Evolutionary conservation across 306 rosid genomes (phyloP).

Genomic region (cucumber (Cucumis sativus)): DNA sequence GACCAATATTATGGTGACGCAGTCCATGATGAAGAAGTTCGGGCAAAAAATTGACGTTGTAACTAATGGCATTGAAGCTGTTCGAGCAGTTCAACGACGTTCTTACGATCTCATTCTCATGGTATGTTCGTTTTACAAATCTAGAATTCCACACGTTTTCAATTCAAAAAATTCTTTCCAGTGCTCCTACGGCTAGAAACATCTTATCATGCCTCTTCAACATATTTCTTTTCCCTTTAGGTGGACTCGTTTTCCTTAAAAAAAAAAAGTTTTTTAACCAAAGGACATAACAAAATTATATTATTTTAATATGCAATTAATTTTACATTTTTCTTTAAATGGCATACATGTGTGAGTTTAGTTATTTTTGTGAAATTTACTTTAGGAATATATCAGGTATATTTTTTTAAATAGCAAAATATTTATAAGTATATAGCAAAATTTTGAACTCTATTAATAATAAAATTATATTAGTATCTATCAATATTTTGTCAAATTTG

Average conservation of each 20-base stretch:
- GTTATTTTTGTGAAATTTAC: not conserved
- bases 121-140: conserved; percentile 29
- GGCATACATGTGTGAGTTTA: not conserved
- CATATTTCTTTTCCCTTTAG: not conserved
- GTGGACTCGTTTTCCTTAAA: no score
- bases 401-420: no score
- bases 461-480: no score
- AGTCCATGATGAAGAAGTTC: conserved; percentile 80
- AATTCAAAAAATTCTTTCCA: not conserved
- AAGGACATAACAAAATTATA: not conserved
- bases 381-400: no score
- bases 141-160: not conserved
- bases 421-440: no score
- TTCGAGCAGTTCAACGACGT: conserved; percentile 47
- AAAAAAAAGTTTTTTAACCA: not conserved
- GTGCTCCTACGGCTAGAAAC: not conserved
- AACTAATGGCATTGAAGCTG: conserved; percentile 77
- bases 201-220: not conserved
- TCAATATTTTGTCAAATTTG: no score
- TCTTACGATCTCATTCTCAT: conserved; percentile 63
- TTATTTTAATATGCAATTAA: not conserved
- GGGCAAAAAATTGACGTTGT: conserved; percentile 80
- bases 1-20: conserved; percentile 83
- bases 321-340: not conserved
- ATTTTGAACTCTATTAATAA: no score